Conservation (phyloP, 2,329 filamentous ascomycete genomes). For the Cordyceps cateniannulata region DNA sequence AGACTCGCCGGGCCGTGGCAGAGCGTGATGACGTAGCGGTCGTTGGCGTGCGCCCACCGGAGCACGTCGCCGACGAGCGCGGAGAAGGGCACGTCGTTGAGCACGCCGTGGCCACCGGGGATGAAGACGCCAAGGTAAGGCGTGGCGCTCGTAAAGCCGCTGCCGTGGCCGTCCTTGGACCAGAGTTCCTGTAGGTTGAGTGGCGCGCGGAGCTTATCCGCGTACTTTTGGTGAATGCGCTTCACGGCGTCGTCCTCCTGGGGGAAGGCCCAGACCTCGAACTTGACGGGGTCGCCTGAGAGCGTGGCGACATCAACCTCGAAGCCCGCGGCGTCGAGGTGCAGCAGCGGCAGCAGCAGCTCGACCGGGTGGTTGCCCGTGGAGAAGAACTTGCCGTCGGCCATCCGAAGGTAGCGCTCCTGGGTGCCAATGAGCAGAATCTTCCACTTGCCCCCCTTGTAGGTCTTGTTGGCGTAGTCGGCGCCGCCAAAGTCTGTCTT, state of each 20-base stretch:
- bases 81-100: constrained; percentile 16
- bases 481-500: constrained; percentile 18
- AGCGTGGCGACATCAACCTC: constrained; percentile 18
- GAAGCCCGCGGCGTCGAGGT: constrained; percentile 18
- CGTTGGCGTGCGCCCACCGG: constrained; percentile 17
- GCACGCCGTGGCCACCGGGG: constrained; percentile 17
- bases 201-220: constrained; percentile 16
- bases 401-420: constrained; percentile 19
- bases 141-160: constrained; percentile 13
- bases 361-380: constrained; percentile 19
- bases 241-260: constrained; percentile 19
- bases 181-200: constrained; percentile 15
- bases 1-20: constrained; percentile 17
- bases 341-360: constrained; percentile 17
- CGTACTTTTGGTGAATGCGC: constrained; percentile 20
- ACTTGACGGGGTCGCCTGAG: constrained; percentile 18
- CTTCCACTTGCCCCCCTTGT: constrained; percentile 18
- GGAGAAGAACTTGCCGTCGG: constrained; percentile 17
- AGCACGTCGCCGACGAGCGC: constrained; percentile 16
- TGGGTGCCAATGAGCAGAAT: constrained; percentile 17
- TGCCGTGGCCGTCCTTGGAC: not conserved
- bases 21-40: constrained; percentile 15
- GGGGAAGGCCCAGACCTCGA: constrained; percentile 21
- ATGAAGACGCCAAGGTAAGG: constrained; percentile 17
- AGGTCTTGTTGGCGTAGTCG: constrained; percentile 15